phyloP scores from a whole-genome alignment of 2,329 filamentous ascomycete genomes.

The Penicillium sp. region DNA sequence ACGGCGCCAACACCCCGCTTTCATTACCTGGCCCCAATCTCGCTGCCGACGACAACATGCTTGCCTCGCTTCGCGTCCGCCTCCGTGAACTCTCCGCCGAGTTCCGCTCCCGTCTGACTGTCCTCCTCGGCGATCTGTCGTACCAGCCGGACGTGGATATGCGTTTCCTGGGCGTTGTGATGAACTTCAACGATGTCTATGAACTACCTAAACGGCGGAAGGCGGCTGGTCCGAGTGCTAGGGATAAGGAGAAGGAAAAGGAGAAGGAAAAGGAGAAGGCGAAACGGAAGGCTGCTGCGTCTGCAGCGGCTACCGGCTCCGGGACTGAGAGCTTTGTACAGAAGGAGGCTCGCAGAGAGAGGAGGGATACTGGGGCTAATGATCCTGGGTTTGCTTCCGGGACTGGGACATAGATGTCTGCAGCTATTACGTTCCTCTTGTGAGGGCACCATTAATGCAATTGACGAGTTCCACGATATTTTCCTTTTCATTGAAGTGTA shows the following conservation, averaged over 20 bases:
- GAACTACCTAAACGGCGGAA: conserved; percentile 67
- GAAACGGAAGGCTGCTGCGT: conserved; percentile 25
- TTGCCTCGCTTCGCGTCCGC: conserved; percentile 73
- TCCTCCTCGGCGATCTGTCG: conserved; percentile 82
- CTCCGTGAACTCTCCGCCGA: conserved; percentile 70
- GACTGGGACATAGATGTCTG: not conserved
- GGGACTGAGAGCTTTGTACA: conserved; percentile 21
- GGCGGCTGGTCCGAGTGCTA: conserved; percentile 30
- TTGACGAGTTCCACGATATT: conserved; percentile 10
- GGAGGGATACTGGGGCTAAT: conserved; percentile 19
- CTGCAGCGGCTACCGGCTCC: conserved; percentile 13
- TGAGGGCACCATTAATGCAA: conserved; percentile 4
- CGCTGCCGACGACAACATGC: conserved; percentile 58
- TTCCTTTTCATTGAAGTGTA: conserved; percentile 13
- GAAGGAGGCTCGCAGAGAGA: conserved; percentile 28
- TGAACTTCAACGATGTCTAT: conserved; percentile 99
- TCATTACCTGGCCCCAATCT: conserved; percentile 36
- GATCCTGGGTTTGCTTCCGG: conserved; percentile 1
- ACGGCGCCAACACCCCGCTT: conserved; percentile 42
- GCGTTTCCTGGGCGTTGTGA: conserved; percentile 90
- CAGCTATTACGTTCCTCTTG: not conserved
- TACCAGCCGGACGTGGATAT: conserved; percentile 95
- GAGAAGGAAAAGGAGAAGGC: conserved; percentile 23
- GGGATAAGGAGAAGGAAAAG: conserved; percentile 37
- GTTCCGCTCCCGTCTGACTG: conserved; percentile 74